Conservation (phyloP, 805 yeast species). For the Kluyveromyces siamensis region DNA sequence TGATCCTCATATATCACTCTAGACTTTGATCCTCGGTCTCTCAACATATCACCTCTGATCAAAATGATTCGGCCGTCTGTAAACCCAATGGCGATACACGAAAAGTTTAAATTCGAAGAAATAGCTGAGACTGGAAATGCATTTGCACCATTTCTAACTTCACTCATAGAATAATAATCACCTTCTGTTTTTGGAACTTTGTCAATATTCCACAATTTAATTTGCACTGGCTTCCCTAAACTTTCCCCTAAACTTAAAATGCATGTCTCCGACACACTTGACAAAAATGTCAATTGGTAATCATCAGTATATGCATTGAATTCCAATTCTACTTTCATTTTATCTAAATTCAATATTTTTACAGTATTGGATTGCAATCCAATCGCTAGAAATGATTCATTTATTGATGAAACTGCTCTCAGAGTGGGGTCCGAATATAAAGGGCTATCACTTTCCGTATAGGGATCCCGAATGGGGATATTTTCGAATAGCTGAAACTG, state of each 20-base stretch:
- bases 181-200: slow-evolving; percentile 32
- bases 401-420: slow-evolving; percentile 52
- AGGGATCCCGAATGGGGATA: slow-evolving; percentile 79
- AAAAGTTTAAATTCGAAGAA: slow-evolving; percentile 16
- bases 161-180: slow-evolving; percentile 51
- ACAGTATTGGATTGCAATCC: slow-evolving; percentile 47
- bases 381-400: slow-evolving; percentile 42
- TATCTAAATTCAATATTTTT: slow-evolving; percentile 42
- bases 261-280: slow-evolving; percentile 38
- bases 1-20: slow-evolving; percentile 60
- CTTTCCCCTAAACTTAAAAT: slow-evolving; percentile 67
- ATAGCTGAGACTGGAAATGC: slow-evolving; percentile 53
- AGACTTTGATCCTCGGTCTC: slow-evolving; percentile 88
- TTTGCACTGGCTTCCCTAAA: slow-evolving; percentile 57
- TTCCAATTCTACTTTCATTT: slow-evolving; percentile 37
- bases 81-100: slow-evolving; percentile 23
- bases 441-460: slow-evolving; percentile 48
- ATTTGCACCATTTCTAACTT: slow-evolving; percentile 62
- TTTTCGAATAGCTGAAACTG: slow-evolving; percentile 83
- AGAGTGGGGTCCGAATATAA: slow-evolving; percentile 74
- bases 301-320: slow-evolving; percentile 61
- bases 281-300: slow-evolving; percentile 52
- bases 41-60: slow-evolving; percentile 76
- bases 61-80: slow-evolving; percentile 66
- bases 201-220: slow-evolving; percentile 68